phyloP scores from a whole-genome alignment of 2,329 filamentous ascomycete species.

The Arthrocladium fulminans region DNA sequence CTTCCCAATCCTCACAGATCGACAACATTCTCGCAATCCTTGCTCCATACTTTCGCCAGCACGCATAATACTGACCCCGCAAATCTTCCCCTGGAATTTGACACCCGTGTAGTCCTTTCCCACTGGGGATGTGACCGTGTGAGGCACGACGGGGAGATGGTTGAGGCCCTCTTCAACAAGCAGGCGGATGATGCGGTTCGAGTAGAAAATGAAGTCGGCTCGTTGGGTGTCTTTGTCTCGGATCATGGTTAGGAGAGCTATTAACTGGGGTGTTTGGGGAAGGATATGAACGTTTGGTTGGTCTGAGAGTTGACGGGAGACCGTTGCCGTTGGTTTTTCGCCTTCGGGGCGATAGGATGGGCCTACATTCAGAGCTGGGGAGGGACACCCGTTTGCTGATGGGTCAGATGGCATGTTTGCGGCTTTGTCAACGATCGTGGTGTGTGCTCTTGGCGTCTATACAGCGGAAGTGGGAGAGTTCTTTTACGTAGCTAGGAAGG shows the following conservation, averaged over 20 bases:
- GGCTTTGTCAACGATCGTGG: not conserved
- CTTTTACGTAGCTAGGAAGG: not conserved
- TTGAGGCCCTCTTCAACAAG: slow-evolving; percentile 96
- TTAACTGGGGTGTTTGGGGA: slow-evolving; percentile 89
- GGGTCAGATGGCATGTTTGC: not conserved
- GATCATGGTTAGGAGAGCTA: slow-evolving; percentile 95
- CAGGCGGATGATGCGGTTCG: slow-evolving; percentile 92
- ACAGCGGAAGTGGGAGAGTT: too few species aligned
- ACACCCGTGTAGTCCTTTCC: slow-evolving; percentile 82
- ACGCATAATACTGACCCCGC: slow-evolving; percentile 96
- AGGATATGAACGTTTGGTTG: slow-evolving; percentile 65
- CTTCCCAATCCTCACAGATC: slow-evolving; percentile 96
- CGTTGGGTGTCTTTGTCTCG: slow-evolving; percentile 81
- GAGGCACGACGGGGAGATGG: slow-evolving; percentile 83
- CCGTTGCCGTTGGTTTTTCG: slow-evolving; percentile 64
- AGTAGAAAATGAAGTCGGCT: slow-evolving; percentile 98
- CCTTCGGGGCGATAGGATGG: slow-evolving; percentile 67
- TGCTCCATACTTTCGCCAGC: slow-evolving; percentile 98
- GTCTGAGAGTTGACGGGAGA: slow-evolving; percentile 1
- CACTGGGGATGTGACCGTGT: slow-evolving; percentile 83
- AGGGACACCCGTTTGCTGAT: slow-evolving; percentile 25
- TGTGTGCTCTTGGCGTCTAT: too few species aligned
- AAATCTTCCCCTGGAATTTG: slow-evolving; percentile 95
- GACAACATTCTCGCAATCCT: slow-evolving; percentile 88
- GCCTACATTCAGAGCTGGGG: slow-evolving; percentile 54